Base-by-base conservation (phyloP, 2,329 filamentous ascomycete genomes). In the Neurospora crassa region DNA sequence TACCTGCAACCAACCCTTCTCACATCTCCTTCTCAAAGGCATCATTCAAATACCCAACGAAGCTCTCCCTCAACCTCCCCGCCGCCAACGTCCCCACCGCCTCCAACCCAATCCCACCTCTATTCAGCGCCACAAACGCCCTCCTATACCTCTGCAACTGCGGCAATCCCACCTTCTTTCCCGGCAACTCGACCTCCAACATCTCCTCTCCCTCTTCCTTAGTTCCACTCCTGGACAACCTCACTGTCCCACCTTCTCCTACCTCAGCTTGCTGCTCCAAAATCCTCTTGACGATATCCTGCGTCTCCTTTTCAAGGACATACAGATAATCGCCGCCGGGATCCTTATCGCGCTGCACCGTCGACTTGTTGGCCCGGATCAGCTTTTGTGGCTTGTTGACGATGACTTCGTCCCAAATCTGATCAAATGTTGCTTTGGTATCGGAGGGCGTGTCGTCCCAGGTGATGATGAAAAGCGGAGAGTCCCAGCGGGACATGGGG, bases 401-500 rank as follows among this genome's bases (percentile, higher is more conserved):
- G 71, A 96, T 82, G 2, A 89, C 87, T 8, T 63, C 53, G 59
- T 94, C 91, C 92, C 92, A 96, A 71, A 96, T 86, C 71, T 86
- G 84, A 68, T 90, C 88, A 73, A 89, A 91, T 1, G 86, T 85
- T 1, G 86, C 85, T 72, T 82, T 79, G 41, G 85, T 79, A 76
- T 89, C 89, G n/a, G 86, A 86, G 71, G 85, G 85, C 71, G 87
- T 86, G 78, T 96, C 93, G 67, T 94, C 90, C 85, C 90, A 92
- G 12, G 93, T 86, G 0, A 96, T 85, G 4, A 91, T 91, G 80
- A 95, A 96, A 2, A 96, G 85, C 1, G 93, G 92, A 70, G 90
- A 91, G 79, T 96, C 92, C 93, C 93, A 96, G 63, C 92, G 84
- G 2, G 87, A 90, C 91, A 95, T 94, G 29, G 90, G 88, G 78